phyloP scores from a whole-genome alignment of 495 filamentous ascomycete genomes.

The Halenospora varia region DNA sequence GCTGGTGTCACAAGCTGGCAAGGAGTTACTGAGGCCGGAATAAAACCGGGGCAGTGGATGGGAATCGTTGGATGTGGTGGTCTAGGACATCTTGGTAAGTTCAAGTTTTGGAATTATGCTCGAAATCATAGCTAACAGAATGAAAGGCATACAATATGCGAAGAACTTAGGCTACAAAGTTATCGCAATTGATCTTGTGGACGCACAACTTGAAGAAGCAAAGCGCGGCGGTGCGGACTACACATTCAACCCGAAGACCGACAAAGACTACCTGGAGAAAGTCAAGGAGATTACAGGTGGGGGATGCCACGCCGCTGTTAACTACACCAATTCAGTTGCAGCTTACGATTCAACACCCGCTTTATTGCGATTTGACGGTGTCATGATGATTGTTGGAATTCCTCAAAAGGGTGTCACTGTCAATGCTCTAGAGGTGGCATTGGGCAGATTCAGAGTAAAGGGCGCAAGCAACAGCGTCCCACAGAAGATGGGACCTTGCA shows the following conservation, averaged over 20 bases:
- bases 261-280: conserved; percentile 9
- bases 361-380: conserved; percentile 19
- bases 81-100: conserved; percentile 7
- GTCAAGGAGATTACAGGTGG: conserved; percentile 6
- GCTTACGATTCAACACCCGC: conserved; percentile 28
- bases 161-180: conserved; percentile 8
- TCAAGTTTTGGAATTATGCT: neutral
- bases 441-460: conserved; percentile 23
- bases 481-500: conserved; percentile 7
- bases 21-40: conserved; percentile 30
- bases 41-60: conserved; percentile 29
- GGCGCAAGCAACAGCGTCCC: conserved; percentile 20
- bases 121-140: neutral
- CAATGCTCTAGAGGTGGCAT: conserved; percentile 20
- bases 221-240: conserved; percentile 8
- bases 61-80: conserved; percentile 13
- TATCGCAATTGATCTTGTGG: conserved; percentile 21
- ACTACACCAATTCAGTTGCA: conserved; percentile 24
- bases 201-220: conserved; percentile 7
- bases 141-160: conserved; percentile 24
- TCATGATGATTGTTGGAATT: conserved; percentile 38
- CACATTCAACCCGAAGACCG: conserved; percentile 12
- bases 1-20: conserved; percentile 39
- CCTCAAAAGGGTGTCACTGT: conserved; percentile 29
- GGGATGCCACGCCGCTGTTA: conserved; percentile 8